Conservation (phyloP, 192 early-diverging fungal species). For the Coemansia sp. region DNA sequence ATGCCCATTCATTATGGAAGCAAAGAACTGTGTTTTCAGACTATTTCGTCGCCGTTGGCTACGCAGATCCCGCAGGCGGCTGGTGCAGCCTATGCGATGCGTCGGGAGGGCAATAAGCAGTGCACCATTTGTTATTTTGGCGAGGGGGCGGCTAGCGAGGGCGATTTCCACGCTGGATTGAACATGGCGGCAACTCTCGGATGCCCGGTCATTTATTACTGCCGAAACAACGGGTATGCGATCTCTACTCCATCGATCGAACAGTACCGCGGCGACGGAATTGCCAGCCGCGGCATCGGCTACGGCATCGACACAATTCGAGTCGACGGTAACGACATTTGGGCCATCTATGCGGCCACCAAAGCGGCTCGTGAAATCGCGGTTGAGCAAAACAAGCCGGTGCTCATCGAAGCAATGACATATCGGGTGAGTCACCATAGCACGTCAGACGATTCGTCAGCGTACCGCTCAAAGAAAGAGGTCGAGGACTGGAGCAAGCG, state of each 20-base stretch:
- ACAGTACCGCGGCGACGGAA: slow-evolving; percentile 97
- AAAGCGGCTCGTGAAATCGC: slow-evolving; percentile 80
- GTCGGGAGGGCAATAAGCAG: slow-evolving; percentile 72
- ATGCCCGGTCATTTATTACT: slow-evolving; percentile 92
- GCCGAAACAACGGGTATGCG: slow-evolving; percentile 98
- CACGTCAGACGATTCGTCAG: slow-evolving; percentile 96
- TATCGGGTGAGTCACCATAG: slow-evolving; percentile 97
- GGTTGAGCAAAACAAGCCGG: slow-evolving; percentile 78
- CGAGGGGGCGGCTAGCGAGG: slow-evolving; percentile 95
- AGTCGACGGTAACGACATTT: slow-evolving; percentile 97
- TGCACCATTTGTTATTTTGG: slow-evolving; percentile 96
- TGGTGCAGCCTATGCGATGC: slow-evolving; percentile 93
- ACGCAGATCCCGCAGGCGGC: slow-evolving; percentile 98
- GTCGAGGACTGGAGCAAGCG: slow-evolving; percentile 83
- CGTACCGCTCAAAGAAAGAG: slow-evolving; percentile 90
- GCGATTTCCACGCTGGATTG: slow-evolving; percentile 96
- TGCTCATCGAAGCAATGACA: slow-evolving; percentile 96
- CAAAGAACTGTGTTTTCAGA: slow-evolving; percentile 84
- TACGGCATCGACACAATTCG: slow-evolving; percentile 98
- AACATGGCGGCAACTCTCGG: slow-evolving; percentile 95
- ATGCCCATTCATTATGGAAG: slow-evolving; percentile 98
- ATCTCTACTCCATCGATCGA: slow-evolving; percentile 94
- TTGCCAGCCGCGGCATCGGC: slow-evolving; percentile 90
- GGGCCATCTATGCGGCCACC: slow-evolving; percentile 95
- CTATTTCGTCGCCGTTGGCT: slow-evolving; percentile 93